Conservation (phyloP, 139 green algal genomes). For the Limnomonas spitsbergensis region DNA sequence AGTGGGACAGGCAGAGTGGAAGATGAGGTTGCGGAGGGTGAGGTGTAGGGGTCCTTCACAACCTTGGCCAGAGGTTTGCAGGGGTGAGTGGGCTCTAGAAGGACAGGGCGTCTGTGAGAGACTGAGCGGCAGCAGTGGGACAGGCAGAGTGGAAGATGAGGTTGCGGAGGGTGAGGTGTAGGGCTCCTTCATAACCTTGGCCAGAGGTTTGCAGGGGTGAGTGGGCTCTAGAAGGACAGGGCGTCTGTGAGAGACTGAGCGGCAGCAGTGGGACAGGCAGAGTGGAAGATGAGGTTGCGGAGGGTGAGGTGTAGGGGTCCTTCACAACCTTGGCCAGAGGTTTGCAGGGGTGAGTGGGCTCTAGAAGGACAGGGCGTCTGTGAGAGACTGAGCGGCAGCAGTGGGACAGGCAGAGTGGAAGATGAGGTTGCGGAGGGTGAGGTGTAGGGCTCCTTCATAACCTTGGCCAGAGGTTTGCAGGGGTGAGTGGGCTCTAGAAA, state of each 20-base stretch:
- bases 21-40: background rate
- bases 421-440: no score
- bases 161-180: no score
- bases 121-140: no score
- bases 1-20: no score
- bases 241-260: background rate
- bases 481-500: background rate
- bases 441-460: background rate
- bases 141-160: no score
- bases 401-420: no score
- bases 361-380: background rate
- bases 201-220: no score
- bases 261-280: no score
- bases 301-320: background rate
- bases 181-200: no score
- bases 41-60: background rate
- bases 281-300: no score
- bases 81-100: background rate
- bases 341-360: background rate
- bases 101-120: background rate
- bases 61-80: no score
- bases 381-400: background rate
- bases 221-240: no score
- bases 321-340: background rate
- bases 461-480: background rate